phyloP scores from a whole-genome alignment of 108 stramenopile genomes.

The Cyclostephanos tholiformis region DNA sequence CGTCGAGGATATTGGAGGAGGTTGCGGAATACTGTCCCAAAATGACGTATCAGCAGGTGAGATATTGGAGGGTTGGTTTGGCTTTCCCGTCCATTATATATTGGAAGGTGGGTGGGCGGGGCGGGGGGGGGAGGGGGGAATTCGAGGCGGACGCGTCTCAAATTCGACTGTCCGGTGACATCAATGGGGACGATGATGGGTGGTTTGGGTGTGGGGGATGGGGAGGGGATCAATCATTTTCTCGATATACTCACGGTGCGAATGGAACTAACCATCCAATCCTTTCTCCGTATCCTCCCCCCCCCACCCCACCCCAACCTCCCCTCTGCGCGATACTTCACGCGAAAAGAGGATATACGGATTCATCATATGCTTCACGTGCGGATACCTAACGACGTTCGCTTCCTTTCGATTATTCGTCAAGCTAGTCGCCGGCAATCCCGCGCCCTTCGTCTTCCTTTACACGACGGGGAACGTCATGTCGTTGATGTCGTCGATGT shows the following conservation, averaged over 20 bases:
- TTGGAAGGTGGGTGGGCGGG: too few species aligned
- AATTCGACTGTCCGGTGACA: too few species aligned
- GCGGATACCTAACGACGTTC: constrained; percentile 85
- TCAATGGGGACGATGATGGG: constrained; percentile 4
- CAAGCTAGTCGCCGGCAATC: constrained; percentile 75
- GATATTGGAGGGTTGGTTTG: too few species aligned
- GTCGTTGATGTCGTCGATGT: constrained; percentile 34
- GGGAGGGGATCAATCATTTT: too few species aligned
- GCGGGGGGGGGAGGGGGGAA: background rate
- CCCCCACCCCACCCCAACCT: too few species aligned
- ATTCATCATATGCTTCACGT: constrained; percentile 67
- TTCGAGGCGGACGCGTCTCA: too few species aligned
- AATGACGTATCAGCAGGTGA: constrained; percentile 78
- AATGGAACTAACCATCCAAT: too few species aligned
- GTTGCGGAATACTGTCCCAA: constrained; percentile 77
- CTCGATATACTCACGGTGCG: too few species aligned
- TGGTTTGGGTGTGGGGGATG: too few species aligned
- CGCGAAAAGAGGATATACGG: constrained; percentile 63
- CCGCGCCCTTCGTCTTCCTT: constrained; percentile 81
- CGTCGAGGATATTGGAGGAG: constrained; percentile 56
- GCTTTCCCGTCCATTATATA: background rate
- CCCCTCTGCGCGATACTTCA: too few species aligned
- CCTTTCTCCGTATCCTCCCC: too few species aligned
- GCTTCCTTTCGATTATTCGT: constrained; percentile 80
- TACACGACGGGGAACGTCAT: constrained; percentile 58